Conservation (phyloP, 805 yeast genomes). For the Saccharomycopsis vini region DNA sequence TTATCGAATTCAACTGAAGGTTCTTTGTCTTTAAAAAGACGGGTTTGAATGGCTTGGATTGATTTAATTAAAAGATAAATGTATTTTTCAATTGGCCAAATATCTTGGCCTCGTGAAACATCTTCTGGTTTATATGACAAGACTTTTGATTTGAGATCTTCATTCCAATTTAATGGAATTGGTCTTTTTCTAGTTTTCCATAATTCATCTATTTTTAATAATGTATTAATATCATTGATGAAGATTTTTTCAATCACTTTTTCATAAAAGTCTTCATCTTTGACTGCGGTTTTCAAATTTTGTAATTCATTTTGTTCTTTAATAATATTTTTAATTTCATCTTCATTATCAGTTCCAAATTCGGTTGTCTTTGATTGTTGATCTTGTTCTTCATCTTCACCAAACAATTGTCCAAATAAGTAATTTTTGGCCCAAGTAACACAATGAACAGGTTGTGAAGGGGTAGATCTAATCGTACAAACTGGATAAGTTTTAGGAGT, state of each 20-base stretch:
- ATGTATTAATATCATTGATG: constrained; percentile 66
- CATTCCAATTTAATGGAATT: constrained; percentile 39
- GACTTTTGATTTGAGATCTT: constrained; percentile 19
- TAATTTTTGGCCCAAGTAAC: constrained; percentile 97
- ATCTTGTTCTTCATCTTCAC: constrained; percentile 33
- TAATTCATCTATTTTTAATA: constrained; percentile 59
- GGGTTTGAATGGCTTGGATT: constrained; percentile 12
- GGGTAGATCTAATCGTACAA: constrained; percentile 94
- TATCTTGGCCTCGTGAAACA: constrained; percentile 26
- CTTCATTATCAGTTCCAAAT: constrained; percentile 55
- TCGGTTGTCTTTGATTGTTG: constrained; percentile 25
- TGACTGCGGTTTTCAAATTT: constrained; percentile 36
- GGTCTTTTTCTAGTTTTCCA: constrained; percentile 75
- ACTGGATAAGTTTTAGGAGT: constrained; percentile 91
- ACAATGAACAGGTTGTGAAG: constrained; percentile 92
- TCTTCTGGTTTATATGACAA: constrained; percentile 18
- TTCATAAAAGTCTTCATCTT: constrained; percentile 26
- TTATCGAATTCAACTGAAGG: constrained; percentile 64
- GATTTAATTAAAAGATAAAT: constrained; percentile 13
- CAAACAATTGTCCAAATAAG: constrained; percentile 72
- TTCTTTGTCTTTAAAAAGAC: constrained; percentile 1
- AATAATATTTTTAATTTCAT: constrained; percentile 54
- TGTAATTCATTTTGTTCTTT: constrained; percentile 60
- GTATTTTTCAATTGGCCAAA: constrained; percentile 43
- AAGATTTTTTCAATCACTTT: constrained; percentile 52